Evolutionary conservation across 2,329 filamentous ascomycete species (phyloP).

Genomic region (Tolypocladium pustulatum): DNA sequence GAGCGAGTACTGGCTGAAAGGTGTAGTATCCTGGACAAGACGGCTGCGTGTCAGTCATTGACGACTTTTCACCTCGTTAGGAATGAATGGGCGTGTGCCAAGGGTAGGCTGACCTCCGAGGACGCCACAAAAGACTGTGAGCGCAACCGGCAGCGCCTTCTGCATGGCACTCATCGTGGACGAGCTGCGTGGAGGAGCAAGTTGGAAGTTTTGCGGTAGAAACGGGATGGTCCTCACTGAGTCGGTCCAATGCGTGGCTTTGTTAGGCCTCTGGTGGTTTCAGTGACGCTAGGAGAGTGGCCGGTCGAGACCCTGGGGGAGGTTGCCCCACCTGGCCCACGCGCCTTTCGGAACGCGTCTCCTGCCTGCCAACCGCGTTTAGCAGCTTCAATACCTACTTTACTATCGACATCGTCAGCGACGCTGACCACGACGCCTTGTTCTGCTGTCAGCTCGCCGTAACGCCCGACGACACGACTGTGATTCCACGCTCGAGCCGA

Average conservation of each 20-base stretch:
- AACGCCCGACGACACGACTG: background rate
- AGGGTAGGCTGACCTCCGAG: slow-evolving; percentile 19
- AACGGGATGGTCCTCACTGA: background rate
- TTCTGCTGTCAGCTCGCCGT: background rate
- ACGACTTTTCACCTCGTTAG: background rate
- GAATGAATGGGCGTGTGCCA: background rate
- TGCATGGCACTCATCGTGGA: slow-evolving; percentile 22
- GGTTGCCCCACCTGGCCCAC: background rate
- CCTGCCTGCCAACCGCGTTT: slow-evolving; percentile 13
- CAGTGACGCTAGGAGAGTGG: background rate
- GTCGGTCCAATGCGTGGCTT: background rate
- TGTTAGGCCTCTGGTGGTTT: background rate
- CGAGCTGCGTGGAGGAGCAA: background rate
- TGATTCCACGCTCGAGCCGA: background rate
- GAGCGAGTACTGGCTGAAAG: slow-evolving; percentile 23
- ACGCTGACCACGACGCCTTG: background rate
- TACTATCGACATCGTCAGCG: background rate
- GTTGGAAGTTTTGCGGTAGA: background rate
- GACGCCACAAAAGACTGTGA: slow-evolving; percentile 26
- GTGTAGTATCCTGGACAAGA: slow-evolving; percentile 22
- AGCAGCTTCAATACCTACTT: background rate
- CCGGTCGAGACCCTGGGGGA: background rate
- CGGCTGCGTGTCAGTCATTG: background rate
- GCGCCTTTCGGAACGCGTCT: slow-evolving; percentile 16
- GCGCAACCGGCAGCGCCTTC: slow-evolving; percentile 21